Evolutionary conservation across 164 flowering plant species (phyloP).

Genomic region (Stephania cephalantha): DNA sequence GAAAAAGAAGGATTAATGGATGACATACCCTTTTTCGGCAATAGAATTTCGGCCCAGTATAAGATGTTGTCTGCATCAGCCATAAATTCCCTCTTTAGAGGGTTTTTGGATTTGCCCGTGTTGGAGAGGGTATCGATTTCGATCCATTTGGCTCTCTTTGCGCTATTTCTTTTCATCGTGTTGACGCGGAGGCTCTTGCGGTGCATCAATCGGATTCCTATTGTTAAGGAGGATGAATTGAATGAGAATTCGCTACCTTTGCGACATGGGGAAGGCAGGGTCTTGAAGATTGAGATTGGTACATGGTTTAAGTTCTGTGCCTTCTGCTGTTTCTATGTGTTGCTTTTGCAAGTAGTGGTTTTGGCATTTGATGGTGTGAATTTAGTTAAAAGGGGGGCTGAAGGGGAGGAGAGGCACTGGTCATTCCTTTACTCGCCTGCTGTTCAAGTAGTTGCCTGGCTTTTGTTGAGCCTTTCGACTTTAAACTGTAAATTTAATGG

Average conservation of each 20-base stretch:
- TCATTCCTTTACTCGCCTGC: slow-evolving; percentile 44
- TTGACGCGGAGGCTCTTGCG: slow-evolving; percentile 48
- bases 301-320: slow-evolving; percentile 46
- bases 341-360: slow-evolving; percentile 59
- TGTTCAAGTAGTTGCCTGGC: slow-evolving; percentile 72
- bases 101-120: slow-evolving; percentile 43
- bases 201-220: slow-evolving; percentile 48
- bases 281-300: slow-evolving; percentile 36
- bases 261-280: slow-evolving; percentile 23
- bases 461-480: slow-evolving; percentile 59
- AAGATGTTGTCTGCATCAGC: slow-evolving; percentile 8
- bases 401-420: slow-evolving; percentile 40
- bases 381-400: slow-evolving; percentile 35
- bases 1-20: slow-evolving; percentile 31
- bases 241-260: slow-evolving; percentile 23
- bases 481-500: slow-evolving; percentile 70
- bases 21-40: slow-evolving; percentile 16
- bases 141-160: slow-evolving; percentile 50
- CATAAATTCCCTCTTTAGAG: slow-evolving; percentile 17
- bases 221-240: slow-evolving; percentile 44
- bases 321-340: slow-evolving; percentile 65
- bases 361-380: slow-evolving; percentile 59
- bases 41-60: slow-evolving; percentile 12
- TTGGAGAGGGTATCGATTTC: slow-evolving; percentile 57
- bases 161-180: slow-evolving; percentile 50